phyloP scores from a whole-genome alignment of 768 basidiomycete species.

The Boletus rex-veris region DNA sequence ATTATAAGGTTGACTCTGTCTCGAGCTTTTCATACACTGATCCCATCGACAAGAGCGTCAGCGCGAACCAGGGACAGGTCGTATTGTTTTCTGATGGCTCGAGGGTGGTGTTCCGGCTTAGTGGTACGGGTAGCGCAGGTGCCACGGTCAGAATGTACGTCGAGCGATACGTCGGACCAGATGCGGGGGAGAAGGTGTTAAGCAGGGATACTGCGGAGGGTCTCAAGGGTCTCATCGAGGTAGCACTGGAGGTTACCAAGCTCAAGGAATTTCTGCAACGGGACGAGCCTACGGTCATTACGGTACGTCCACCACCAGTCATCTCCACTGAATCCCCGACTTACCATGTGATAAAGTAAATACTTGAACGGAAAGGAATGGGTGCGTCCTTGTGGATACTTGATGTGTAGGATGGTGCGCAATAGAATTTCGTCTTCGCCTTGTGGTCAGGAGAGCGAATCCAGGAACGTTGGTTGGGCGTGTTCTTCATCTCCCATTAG shows the following conservation, averaged over 20 bases:
- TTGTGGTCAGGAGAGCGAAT: neutral
- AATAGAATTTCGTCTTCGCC: slow-evolving; percentile 13
- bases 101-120: slow-evolving; percentile 92
- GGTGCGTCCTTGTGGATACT: neutral
- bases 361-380: neutral
- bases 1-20: slow-evolving; percentile 73
- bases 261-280: slow-evolving; percentile 82
- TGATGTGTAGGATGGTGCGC: slow-evolving; percentile 15
- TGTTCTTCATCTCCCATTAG: slow-evolving; percentile 8
- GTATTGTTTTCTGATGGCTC: slow-evolving; percentile 90
- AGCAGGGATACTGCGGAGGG: slow-evolving; percentile 81
- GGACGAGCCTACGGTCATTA: slow-evolving; percentile 95
- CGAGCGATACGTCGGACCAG: slow-evolving; percentile 80
- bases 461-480: neutral
- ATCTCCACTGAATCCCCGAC: slow-evolving; percentile 3
- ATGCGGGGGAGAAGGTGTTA: slow-evolving; percentile 66
- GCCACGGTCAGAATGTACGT: slow-evolving; percentile 97
- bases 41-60: slow-evolving; percentile 93
- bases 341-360: slow-evolving; percentile 15
- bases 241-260: slow-evolving; percentile 81
- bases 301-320: slow-evolving; percentile 46
- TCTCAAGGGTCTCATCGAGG: slow-evolving; percentile 92
- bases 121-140: slow-evolving; percentile 93
- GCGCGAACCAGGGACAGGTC: slow-evolving; percentile 94
- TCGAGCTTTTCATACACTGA: slow-evolving; percentile 96